Percentiles rank a stretch among this genome's conserved stretches.
Evolutionary conservation across 2,329 filamentous ascomycete species (phyloP).

Genomic region (Pseudomassariella vexata): DNA sequence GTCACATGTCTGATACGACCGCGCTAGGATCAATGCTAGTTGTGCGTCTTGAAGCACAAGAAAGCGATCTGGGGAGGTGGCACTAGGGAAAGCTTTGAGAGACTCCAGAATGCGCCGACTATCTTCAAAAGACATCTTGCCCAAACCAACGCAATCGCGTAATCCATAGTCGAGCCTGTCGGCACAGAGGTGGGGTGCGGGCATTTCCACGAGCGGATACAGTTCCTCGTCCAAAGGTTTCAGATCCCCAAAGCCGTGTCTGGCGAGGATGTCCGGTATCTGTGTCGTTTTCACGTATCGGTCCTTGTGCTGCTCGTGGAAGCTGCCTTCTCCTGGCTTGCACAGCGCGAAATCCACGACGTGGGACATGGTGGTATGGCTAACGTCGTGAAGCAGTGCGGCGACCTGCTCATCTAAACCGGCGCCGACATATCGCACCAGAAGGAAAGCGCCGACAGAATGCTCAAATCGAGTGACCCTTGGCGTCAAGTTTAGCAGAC

Average conservation of each 20-base stretch:
- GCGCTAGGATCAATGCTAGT: slow-evolving; percentile 24
- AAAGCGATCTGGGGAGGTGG: slow-evolving; percentile 17
- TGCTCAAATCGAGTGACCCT: slow-evolving; percentile 31
- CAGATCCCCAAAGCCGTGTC: slow-evolving; percentile 21
- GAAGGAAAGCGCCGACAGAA: slow-evolving; percentile 31
- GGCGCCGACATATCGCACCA: slow-evolving; percentile 28
- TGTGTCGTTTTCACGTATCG: slow-evolving; percentile 26
- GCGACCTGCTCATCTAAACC: slow-evolving; percentile 30
- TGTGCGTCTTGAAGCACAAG: slow-evolving; percentile 24
- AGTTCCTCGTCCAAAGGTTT: slow-evolving; percentile 29
- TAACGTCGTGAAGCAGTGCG: slow-evolving; percentile 31
- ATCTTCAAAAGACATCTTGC: slow-evolving; percentile 23
- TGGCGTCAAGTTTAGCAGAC: slow-evolving; percentile 26
- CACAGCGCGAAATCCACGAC: slow-evolving; percentile 31
- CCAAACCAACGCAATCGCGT: slow-evolving; percentile 27
- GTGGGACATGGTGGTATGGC: slow-evolving; percentile 33
- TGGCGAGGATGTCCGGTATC: slow-evolving; percentile 25
- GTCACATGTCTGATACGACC: slow-evolving; percentile 26
- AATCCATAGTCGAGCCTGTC: slow-evolving; percentile 33
- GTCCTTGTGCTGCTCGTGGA: slow-evolving; percentile 32
- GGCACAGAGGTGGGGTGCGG: slow-evolving; percentile 30
- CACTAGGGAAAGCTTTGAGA: slow-evolving; percentile 23
- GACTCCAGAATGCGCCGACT: slow-evolving; percentile 18
- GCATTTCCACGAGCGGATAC: slow-evolving; percentile 30
- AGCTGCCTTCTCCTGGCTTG: slow-evolving; percentile 29